A percentile compares a stretch with the other conserved stretches of the same genome.
These are phyloP conservation scores for Geotrichum armillariae DNA, from an alignment of 1,139 yeast species.

Conservation along the genomic window DNA sequence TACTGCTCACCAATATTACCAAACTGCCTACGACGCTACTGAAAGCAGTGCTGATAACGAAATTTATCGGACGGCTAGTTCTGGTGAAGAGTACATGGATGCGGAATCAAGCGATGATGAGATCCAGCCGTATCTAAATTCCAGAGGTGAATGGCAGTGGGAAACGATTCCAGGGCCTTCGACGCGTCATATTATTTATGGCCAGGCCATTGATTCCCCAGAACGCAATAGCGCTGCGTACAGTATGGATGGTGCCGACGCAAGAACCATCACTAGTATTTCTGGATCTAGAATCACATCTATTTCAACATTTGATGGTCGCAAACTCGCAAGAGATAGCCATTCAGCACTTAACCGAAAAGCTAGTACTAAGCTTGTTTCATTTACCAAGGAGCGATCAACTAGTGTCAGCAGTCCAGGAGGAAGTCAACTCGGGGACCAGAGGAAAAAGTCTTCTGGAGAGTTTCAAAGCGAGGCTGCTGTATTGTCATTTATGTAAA, in stretches of 20 bases:
- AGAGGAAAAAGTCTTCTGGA: background rate
- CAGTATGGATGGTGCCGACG: conserved; percentile 13
- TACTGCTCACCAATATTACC: background rate
- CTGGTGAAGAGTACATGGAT: conserved; percentile 26
- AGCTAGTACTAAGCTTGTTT: conserved; percentile 13
- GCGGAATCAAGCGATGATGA: conserved; percentile 25
- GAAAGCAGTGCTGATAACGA: conserved; percentile 23
- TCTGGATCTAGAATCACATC: background rate
- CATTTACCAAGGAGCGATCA: conserved; percentile 12
- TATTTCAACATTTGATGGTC: background rate
- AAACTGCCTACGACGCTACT: conserved; percentile 24
- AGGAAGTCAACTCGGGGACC: background rate
- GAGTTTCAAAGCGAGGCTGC: background rate
- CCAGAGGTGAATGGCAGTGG: conserved; percentile 39
- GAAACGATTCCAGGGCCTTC: conserved; percentile 26
- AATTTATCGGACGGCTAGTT: conserved; percentile 29
- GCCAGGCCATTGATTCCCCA: conserved; percentile 19
- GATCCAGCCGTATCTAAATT: conserved; percentile 37
- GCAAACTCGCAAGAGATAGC: background rate
- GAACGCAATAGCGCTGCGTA: conserved; percentile 15
- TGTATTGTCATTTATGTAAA: background rate
- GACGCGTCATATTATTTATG: conserved; percentile 9
- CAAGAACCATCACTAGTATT: conserved; percentile 10
- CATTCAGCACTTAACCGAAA: background rate
- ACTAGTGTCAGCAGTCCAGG: conserved; percentile 3